Evolutionary conservation across 2,329 filamentous ascomycete genomes (phyloP).

Genomic region (Lojkania enalia): DNA sequence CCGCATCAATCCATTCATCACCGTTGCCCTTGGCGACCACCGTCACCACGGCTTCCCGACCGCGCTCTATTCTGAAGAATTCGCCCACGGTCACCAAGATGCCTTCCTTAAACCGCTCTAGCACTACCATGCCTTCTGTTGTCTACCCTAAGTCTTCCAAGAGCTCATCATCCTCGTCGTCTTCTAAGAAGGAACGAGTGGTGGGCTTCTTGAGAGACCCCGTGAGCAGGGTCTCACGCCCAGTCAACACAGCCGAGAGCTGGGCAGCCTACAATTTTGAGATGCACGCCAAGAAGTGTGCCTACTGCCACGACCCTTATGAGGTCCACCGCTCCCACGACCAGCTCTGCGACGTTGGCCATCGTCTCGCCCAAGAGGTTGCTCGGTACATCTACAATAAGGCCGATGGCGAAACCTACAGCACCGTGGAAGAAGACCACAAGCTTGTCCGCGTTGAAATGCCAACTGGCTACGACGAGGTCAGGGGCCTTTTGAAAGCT

Average conservation of each 20-base stretch:
- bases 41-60: constrained; percentile 36
- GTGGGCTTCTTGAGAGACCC: constrained; percentile 44
- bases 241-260: constrained; percentile 47
- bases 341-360: constrained; percentile 50
- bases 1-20: constrained; percentile 26
- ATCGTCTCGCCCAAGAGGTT: constrained; percentile 50
- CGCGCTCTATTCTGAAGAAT: constrained; percentile 38
- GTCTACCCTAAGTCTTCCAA: constrained; percentile 27
- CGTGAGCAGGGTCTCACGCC: constrained; percentile 46
- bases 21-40: constrained; percentile 28
- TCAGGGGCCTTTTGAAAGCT: constrained; percentile 46
- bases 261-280: constrained; percentile 55
- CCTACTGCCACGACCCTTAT: constrained; percentile 50
- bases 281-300: constrained; percentile 51
- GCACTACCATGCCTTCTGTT: constrained; percentile 39
- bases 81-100: constrained; percentile 32
- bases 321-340: constrained; percentile 45
- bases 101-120: constrained; percentile 32
- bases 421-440: constrained; percentile 41
- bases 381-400: constrained; percentile 50
- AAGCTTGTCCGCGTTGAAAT: constrained; percentile 52
- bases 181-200: constrained; percentile 36
- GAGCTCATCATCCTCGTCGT: constrained; percentile 6
- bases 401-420: constrained; percentile 40
- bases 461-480: constrained; percentile 47